Conservation (phyloP, 768 basidiomycete genomes). For the Guyanaporus albipodus region DNA sequence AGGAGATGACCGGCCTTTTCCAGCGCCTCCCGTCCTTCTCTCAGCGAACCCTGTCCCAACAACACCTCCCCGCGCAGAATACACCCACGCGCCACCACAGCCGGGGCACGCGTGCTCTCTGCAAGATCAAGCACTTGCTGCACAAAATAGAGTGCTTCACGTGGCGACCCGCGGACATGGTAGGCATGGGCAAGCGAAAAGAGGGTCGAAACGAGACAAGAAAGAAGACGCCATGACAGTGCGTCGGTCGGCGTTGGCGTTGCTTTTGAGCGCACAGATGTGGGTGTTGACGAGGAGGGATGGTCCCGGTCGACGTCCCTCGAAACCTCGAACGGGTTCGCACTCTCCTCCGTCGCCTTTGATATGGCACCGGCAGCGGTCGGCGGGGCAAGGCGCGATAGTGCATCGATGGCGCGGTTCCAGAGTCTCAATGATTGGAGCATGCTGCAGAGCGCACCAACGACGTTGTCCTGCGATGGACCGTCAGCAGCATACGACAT, state of each 20-base stretch:
- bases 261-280: slow-evolving; percentile 8
- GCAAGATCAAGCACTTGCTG: slow-evolving; percentile 76
- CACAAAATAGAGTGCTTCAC: slow-evolving; percentile 83
- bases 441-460: slow-evolving; percentile 51
- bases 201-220: slow-evolving; percentile 63
- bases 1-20: slow-evolving; percentile 45
- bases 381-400: slow-evolving; percentile 54
- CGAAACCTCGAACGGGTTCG: slow-evolving; percentile 57
- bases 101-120: slow-evolving; percentile 59
- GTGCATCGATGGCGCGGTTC: slow-evolving; percentile 71
- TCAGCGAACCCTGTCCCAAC: slow-evolving; percentile 55
- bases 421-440: slow-evolving; percentile 73
- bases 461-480: slow-evolving; percentile 52
- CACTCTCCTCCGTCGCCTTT: slow-evolving; percentile 30
- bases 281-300: slow-evolving; percentile 15
- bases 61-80: slow-evolving; percentile 67
- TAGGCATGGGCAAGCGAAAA: slow-evolving; percentile 66
- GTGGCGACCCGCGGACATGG: slow-evolving; percentile 69
- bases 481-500: neutral
- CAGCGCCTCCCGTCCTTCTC: slow-evolving; percentile 55
- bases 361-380: slow-evolving; percentile 20
- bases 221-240: slow-evolving; percentile 72
- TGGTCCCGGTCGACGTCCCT: slow-evolving; percentile 30
- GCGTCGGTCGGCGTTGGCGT: slow-evolving; percentile 41
- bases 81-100: slow-evolving; percentile 61